Base-by-base conservation (phyloP, 1,284 basidiomycete genomes). In the Tremellales sp. region DNA sequence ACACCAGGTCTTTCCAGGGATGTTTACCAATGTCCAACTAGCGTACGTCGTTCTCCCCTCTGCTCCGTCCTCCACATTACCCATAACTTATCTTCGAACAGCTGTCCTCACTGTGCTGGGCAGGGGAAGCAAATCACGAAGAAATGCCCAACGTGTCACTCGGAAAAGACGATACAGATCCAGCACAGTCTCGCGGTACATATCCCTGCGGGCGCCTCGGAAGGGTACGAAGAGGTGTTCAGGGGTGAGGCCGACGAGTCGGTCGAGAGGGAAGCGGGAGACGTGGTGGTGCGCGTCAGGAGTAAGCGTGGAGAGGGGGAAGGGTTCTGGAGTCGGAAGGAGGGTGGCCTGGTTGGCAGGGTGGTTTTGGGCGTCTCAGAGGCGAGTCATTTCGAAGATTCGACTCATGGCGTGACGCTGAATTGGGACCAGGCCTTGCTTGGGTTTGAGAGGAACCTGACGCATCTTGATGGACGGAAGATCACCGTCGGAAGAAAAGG, bases 1-100 rank as follows among this genome's bases (percentile, higher is more conserved):
- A 47, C 90, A 94, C 68, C 92, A 92, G 76, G 87, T 97, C 56
- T 91, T 93, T 77, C 90, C 91, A 1, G 90, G 90, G 19, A 93
- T 94, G 90, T 87, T 85, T 61, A 86, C 68, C 14, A 72, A 73
- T 47, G 65, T 72, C 9, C 70, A 73, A 57, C 65, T 70, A 60
- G 56, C 60, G 68, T 74, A 52, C 60, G 72, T 68, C 13, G 10
- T 25, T 21, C 1, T n/a, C 36, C 33, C 19, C 12, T 8, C 25
- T 18, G n/a, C n/a, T n/a, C 32, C 18, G 31, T 6, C 37, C 25
- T 44, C 13, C 16, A 8, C 31, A 24, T 40, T 27, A 28, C 18
- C 21, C 34, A 10, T 31, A 18, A 18, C 19, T 36, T 42, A 24
- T 40, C 24, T 9, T 19, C 27, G 10, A 18, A 4, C 84, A 92